phyloP scores from a whole-genome alignment of 2,329 filamentous ascomycete genomes.

The Thielaviopsis ethacetica region DNA sequence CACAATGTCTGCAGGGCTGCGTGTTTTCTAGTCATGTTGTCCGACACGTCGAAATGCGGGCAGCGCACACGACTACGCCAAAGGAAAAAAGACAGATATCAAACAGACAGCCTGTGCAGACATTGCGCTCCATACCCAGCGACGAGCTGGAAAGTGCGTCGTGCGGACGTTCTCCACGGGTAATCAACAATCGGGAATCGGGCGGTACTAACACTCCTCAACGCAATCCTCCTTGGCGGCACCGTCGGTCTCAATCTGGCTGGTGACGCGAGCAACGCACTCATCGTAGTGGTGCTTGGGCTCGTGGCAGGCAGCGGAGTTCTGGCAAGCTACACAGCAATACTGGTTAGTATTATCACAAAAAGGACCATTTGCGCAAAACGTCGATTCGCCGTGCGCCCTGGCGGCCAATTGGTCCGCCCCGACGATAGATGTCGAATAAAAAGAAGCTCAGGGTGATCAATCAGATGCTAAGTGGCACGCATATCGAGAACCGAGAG shows the following conservation, averaged over 20 bases:
- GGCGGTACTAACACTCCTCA: conserved; percentile 74
- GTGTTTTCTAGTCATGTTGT: neutral
- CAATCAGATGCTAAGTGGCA: neutral
- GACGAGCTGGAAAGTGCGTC: too few relatives aligned
- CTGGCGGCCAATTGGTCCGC: neutral
- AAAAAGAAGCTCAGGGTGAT: neutral
- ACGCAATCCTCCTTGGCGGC: conserved; percentile 85
- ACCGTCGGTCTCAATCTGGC: conserved; percentile 46
- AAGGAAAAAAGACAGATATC: too few relatives aligned
- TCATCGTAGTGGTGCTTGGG: conserved; percentile 97
- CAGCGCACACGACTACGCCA: too few relatives aligned
- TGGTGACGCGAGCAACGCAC: conserved; percentile 85
- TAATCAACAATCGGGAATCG: neutral
- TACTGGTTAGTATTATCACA: conserved; percentile 1
- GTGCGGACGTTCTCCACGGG: neutral
- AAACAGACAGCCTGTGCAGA: too few relatives aligned
- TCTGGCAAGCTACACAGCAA: conserved; percentile 57
- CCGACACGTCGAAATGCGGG: neutral
- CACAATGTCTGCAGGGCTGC: neutral
- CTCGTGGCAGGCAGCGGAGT: conserved; percentile 68
- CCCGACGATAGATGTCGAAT: neutral
- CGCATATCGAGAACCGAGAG: neutral
- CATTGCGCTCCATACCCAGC: too few relatives aligned
- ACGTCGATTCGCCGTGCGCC: neutral
- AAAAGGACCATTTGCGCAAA: neutral